Base-by-base conservation (phyloP, 2,329 filamentous ascomycete genomes). In the Aspergillus calidoustus region DNA sequence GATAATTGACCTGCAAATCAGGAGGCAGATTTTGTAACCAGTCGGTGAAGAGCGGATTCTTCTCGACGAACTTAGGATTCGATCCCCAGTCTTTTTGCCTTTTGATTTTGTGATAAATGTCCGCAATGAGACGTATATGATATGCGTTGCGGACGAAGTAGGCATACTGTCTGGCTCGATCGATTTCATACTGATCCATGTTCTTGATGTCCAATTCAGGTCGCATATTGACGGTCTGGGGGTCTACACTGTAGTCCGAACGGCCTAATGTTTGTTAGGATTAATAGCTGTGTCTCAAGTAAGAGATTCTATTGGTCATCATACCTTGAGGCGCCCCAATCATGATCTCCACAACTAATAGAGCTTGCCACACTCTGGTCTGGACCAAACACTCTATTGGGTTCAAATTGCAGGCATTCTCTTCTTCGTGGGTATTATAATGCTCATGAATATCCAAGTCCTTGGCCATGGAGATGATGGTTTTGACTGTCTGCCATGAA, bases 401-500 rank as follows among this genome's bases (percentile, higher is more conserved):
- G 60, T 82, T 84, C 19, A 88, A 88, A 5, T 86, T 88, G 73
- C 95, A 98, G 0, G 84, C 76, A 57, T 85, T 86, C 23, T 90
- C 91, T 56, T 87, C 85, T 65, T 89, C 85, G 74, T 98, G 95
- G 49, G 89, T 87, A 61, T 91, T 88, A 64, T 88, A 88, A 77
- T 98, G 94, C 66, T 97, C 92, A 72, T 97, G 89, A 6, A 98
- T 81, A 22, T 93, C 92, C 34, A 98, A 82, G 73, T 97, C 94
- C 71, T 96, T 95, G 28, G 88, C 92, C 92, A 98, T 97, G 51
- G 93, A 90, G 7, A 96, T 90, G 65, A 94, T 92, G 63, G 93
- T 92, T 57, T 97, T 94, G 22, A 96, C 88, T 5, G 91, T 92
- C 87, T 97, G 96, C 94, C 95, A 98, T 0, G 95, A 98, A 43